Conservation (phyloP, 371 early-diverging fungal genomes). For the Choanephora cucurbitarum region DNA sequence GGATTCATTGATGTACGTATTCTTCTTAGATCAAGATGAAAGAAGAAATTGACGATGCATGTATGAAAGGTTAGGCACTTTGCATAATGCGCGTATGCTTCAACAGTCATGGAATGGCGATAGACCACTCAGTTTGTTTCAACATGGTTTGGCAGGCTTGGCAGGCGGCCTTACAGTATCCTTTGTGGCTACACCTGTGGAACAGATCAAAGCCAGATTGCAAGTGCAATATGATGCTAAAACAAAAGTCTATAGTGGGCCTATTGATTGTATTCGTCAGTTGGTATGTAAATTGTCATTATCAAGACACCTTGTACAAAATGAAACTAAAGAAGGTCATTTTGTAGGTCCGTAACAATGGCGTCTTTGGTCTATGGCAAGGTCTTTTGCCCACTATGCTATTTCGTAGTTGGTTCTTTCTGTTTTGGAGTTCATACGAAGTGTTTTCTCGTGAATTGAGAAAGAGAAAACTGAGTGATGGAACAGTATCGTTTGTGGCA, state of each 20-base stretch:
- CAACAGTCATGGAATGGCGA: conserved; percentile 67
- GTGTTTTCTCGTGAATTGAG: conserved; percentile 57
- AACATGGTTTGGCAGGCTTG: conserved; percentile 76
- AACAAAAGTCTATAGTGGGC: conserved; percentile 76
- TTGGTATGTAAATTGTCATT: conserved; percentile 43
- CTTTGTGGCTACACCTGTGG: conserved; percentile 92
- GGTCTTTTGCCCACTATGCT: conserved; percentile 81
- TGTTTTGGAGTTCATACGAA: conserved; percentile 88
- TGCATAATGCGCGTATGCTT: conserved; percentile 77
- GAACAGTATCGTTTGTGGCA: conserved; percentile 78
- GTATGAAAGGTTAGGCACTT: conserved; percentile 69
- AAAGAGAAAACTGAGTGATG: conserved; percentile 50
- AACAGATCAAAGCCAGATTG: conserved; percentile 79
- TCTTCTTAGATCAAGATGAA: background rate
- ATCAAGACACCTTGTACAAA: background rate
- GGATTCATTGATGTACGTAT: conserved; percentile 79
- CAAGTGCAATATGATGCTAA: conserved; percentile 89
- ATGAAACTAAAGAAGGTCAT: background rate
- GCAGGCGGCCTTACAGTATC: conserved; percentile 88
- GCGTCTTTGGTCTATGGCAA: conserved; percentile 80
- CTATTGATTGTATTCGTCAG: conserved; percentile 82
- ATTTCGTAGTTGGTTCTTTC: conserved; percentile 88
- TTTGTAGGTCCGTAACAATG: conserved; percentile 68
- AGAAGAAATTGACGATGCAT: background rate
- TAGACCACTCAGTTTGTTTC: conserved; percentile 61